phyloP scores from a whole-genome alignment of 306 rosid genomes.

The Pueraria montana region DNA sequence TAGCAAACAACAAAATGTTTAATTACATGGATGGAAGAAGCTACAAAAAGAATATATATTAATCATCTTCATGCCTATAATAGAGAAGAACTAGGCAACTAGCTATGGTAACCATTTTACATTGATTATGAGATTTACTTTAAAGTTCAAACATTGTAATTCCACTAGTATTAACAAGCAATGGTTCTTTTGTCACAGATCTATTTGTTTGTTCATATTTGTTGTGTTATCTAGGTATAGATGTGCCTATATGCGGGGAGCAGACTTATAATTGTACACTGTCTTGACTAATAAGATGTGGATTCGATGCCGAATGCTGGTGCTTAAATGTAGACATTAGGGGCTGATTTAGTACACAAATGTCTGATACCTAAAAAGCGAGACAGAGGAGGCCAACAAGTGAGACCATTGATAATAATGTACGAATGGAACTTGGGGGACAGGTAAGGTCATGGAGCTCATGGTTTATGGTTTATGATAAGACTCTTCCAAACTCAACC shows the following conservation, averaged over 20 bases:
- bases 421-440: slow-evolving; percentile 36
- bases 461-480: slow-evolving; percentile 15
- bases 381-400: slow-evolving; percentile 38
- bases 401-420: slow-evolving; percentile 51
- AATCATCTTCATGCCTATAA: slow-evolving; percentile 34
- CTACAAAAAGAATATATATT: slow-evolving; percentile 42
- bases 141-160: slow-evolving; percentile 24
- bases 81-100: slow-evolving; percentile 1
- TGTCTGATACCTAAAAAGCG: slow-evolving; percentile 30
- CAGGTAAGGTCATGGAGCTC: slow-evolving; percentile 47
- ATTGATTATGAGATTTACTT: slow-evolving; percentile 40
- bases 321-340: slow-evolving; percentile 42
- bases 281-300: slow-evolving; percentile 17
- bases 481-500: neutral
- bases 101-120: slow-evolving; percentile 31
- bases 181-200: neutral
- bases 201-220: slow-evolving; percentile 13
- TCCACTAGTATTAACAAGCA: slow-evolving; percentile 15
- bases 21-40: slow-evolving; percentile 35
- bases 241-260: slow-evolving; percentile 32
- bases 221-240: slow-evolving; percentile 3
- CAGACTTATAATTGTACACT: slow-evolving; percentile 13
- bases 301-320: slow-evolving; percentile 32
- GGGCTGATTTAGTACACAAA: slow-evolving; percentile 36
- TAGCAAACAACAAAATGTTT: slow-evolving; percentile 40